Evolutionary conservation across 306 rosid species (phyloP).

Genomic region (Cicer cuneatum): DNA sequence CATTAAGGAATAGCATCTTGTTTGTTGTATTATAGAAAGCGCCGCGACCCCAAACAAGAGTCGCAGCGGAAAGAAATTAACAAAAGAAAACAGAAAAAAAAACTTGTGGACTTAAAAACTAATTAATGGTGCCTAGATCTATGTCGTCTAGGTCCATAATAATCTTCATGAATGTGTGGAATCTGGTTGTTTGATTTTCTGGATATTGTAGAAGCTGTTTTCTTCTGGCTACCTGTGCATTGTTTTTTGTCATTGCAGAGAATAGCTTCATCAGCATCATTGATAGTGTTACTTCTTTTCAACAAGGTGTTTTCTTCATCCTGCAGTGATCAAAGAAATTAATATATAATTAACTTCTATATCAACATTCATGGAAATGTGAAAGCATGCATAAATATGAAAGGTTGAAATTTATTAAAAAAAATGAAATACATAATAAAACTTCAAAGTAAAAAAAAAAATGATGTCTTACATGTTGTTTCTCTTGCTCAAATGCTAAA

Average conservation of each 20-base stretch:
- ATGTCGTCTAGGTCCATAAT: slow-evolving; percentile 73
- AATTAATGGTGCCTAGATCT: slow-evolving; percentile 69
- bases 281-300: slow-evolving; percentile 32
- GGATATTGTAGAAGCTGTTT: slow-evolving; percentile 58
- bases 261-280: slow-evolving; percentile 39
- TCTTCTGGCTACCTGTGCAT: slow-evolving; percentile 73
- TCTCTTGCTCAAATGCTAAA: slow-evolving; percentile 44
- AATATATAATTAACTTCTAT: background rate
- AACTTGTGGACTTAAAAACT: slow-evolving; percentile 27
- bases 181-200: slow-evolving; percentile 60
- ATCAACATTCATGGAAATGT: background rate
- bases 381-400: background rate
- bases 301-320: slow-evolving; percentile 44
- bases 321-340: slow-evolving; percentile 45
- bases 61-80: background rate
- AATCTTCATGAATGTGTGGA: slow-evolving; percentile 78
- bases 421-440: background rate
- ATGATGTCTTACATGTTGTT: slow-evolving; percentile 51
- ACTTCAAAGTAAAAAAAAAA: slow-evolving; percentile 23
- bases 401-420: too few species aligned
- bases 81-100: background rate
- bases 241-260: slow-evolving; percentile 53
- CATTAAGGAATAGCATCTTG: too few species aligned
- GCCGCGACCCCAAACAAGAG: too few species aligned
- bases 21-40: too few species aligned